Conservation (phyloP, 1,139 yeast species). For the Geotrichum aggregatum region DNA sequence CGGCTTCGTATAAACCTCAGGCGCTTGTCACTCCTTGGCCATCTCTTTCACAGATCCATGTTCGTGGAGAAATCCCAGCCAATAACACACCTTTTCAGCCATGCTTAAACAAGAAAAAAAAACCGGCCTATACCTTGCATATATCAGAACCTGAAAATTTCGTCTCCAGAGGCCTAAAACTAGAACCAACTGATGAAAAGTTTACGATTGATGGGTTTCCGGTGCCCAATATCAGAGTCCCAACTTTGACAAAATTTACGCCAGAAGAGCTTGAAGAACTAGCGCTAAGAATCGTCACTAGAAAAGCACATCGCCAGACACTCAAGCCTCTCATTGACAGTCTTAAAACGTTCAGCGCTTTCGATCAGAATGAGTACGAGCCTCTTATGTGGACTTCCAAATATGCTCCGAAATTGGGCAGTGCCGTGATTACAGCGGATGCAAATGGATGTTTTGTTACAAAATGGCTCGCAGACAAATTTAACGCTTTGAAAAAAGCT, state of each 20-base stretch:
- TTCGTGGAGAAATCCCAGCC: background rate
- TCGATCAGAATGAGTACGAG: conserved; percentile 4
- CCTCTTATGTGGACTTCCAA: conserved; percentile 9
- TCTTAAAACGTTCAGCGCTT: background rate
- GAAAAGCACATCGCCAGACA: background rate
- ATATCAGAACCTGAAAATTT: background rate
- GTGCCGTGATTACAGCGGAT: conserved; percentile 22
- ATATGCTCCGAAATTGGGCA: conserved; percentile 10
- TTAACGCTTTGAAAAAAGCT: conserved; percentile 17
- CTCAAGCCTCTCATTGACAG: background rate
- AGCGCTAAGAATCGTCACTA: background rate
- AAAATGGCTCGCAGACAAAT: conserved; percentile 26
- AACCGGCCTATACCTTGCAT: background rate
- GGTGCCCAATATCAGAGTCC: background rate
- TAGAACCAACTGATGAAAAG: background rate
- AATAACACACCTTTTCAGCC: too few species aligned
- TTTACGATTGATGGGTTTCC: background rate
- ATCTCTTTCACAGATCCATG: conserved; percentile 14
- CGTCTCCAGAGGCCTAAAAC: background rate
- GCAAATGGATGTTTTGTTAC: conserved; percentile 22
- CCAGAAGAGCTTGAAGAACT: background rate
- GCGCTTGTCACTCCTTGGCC: conserved; percentile 16
- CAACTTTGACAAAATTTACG: background rate
- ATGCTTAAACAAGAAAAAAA: background rate
- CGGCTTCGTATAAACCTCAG: background rate